Conservation (phyloP, 495 filamentous ascomycete genomes). For the Penicillium cinerascens region DNA sequence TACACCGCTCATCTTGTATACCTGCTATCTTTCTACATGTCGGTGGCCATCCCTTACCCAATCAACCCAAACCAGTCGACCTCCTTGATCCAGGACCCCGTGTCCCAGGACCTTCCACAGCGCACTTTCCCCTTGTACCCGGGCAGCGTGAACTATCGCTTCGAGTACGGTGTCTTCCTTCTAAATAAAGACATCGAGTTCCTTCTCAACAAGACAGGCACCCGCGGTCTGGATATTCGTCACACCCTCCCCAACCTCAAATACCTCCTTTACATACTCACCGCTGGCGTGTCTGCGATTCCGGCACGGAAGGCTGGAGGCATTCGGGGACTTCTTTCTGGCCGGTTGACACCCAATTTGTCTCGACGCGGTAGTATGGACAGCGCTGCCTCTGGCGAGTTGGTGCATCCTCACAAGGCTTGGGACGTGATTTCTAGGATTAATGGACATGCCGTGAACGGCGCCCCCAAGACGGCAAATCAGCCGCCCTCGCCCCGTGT, state of each 20-base stretch:
- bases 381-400: conserved; percentile 37
- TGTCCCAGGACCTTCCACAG: conserved; percentile 62
- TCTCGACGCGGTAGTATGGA: conserved; percentile 42
- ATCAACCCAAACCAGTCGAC: conserved; percentile 66
- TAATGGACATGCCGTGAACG: conserved; percentile 28
- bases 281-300: conserved; percentile 71
- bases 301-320: conserved; percentile 76
- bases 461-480: conserved; percentile 3
- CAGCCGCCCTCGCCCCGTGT: conserved; percentile 21
- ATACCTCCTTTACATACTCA: conserved; percentile 83
- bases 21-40: conserved; percentile 78
- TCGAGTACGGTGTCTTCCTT: conserved; percentile 93
- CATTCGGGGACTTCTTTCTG: conserved; percentile 56
- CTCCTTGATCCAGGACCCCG: conserved; percentile 74
- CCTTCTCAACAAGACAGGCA: conserved; percentile 66
- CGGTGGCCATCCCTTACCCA: conserved; percentile 76
- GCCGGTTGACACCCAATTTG: conserved; percentile 31
- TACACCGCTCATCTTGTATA: conserved; percentile 74
- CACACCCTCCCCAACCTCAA: conserved; percentile 92
- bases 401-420: conserved; percentile 27
- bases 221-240: conserved; percentile 78
- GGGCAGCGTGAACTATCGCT: conserved; percentile 74
- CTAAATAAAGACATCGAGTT: conserved; percentile 92
- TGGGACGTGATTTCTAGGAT: conserved; percentile 25
- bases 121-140: conserved; percentile 78